Base-by-base conservation (phyloP, 208 protist genomes). In the Leishmania tropica region DNA sequence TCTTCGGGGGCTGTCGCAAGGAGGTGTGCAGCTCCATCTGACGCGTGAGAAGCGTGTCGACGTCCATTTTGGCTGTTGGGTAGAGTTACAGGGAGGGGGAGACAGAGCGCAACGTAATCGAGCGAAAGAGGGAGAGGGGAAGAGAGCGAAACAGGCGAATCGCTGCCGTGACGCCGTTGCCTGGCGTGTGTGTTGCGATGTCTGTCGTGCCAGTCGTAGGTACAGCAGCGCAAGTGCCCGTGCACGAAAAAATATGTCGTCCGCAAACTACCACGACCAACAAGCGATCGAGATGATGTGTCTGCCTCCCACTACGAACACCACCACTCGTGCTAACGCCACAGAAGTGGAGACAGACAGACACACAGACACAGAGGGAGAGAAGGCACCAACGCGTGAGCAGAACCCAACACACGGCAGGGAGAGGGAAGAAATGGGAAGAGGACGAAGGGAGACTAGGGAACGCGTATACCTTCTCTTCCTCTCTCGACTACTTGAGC, bases 21-120 rank as follows among this genome's bases (percentile, higher is more conserved):
- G 89, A 92, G 3, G 89, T 94, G 89, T 96, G 92, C 79, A 98
- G 80, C 85, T 98, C 95, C 91, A 97, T 96, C 87, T 98, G 95
- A n/a, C 95, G 88, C 78, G 87, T 90, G 37, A 98, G 87, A 37
- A 97, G 85, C 28, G 89, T 90, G 62, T 87, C 78, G 17, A 90
- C 80, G 51, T 98, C 80, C 92, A 98, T 96, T 6, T n/a, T 64
- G 17, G 73, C 31, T 48, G 53, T 4, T n/a, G 31, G 51, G n/a
- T 15, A 19, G 37, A 45, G 54, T 10, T 10, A n/a, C 5, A 58
- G 8, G 28, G 1, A 13, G 0, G 31, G 28, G 2, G 15, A 28
- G 11, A 67, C 11, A 37, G 62, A 5, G 62, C 45, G 45, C 45
- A 48, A 28, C 37, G n/a, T 53, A 53, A 74, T 10, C 19, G 71